A percentile compares a stretch with the other conserved stretches of the same genome.
These are phyloP conservation scores for Salix viminalis DNA, from an alignment of 345 rosid genomes.

Conservation along the genomic window DNA sequence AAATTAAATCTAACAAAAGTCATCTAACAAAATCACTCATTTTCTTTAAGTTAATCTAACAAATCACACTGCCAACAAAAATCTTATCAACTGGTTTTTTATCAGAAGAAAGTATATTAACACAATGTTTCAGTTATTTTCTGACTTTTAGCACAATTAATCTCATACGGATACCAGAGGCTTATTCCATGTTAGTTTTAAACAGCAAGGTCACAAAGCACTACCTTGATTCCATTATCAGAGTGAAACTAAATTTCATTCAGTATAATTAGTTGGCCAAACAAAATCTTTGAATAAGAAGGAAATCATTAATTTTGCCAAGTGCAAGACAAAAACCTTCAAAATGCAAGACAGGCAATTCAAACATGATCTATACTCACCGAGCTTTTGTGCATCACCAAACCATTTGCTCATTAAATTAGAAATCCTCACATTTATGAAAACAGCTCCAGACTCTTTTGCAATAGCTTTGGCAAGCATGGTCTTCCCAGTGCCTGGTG, in stretches of 20 bases:
- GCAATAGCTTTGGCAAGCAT: constrained; percentile 99
- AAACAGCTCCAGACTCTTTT: constrained; percentile 94
- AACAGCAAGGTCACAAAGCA: not conserved
- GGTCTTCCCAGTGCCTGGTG: constrained; percentile 99
- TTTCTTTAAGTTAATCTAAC: not conserved
- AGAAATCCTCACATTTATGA: constrained; percentile 80
- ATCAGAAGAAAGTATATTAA: not conserved
- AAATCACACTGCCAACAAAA: not conserved
- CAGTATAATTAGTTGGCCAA: not conserved
- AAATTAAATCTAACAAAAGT: not conserved
- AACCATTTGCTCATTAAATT: constrained; percentile 99
- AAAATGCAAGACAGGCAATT: not conserved
- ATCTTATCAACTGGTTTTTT: not conserved
- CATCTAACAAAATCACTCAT: not conserved
- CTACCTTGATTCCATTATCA: not conserved
- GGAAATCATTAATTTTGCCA: not conserved
- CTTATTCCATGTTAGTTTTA: not conserved
- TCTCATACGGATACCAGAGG: too few relatives aligned
- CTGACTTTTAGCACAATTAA: not conserved
- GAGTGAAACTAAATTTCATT: not conserved
- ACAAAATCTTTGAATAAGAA: not conserved
- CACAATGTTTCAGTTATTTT: not conserved
- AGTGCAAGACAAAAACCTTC: not conserved
- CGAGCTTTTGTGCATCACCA: constrained; percentile 99
- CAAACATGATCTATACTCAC: constrained; percentile 36